These are phyloP conservation scores for Millerago galiae DNA, from an alignment of 805 yeast genomes.

Conservation along the genomic window DNA sequence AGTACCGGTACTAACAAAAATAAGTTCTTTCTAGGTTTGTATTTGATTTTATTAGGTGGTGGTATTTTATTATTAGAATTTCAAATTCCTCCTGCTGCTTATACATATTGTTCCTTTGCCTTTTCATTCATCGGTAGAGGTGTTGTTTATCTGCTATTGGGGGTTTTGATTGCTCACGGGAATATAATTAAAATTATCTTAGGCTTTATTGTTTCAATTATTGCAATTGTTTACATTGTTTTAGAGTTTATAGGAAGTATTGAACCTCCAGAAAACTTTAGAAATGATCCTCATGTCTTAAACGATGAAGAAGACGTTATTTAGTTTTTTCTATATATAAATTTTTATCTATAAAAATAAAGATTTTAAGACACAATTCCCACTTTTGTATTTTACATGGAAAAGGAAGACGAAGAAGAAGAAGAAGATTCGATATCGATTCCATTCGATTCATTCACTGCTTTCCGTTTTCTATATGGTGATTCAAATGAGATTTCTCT, in stretches of 20 bases:
- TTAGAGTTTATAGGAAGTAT: constrained; percentile 71
- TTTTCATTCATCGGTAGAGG: constrained; percentile 73
- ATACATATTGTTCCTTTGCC: constrained; percentile 55
- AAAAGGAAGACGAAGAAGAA: not conserved
- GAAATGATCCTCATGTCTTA: constrained; percentile 36
- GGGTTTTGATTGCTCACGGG: constrained; percentile 42
- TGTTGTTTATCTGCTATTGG: constrained; percentile 46
- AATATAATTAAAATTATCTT: constrained; percentile 50
- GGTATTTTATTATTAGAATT: constrained; percentile 38
- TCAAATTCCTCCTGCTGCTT: constrained; percentile 49
- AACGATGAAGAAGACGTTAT: constrained; percentile 30
- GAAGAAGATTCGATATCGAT: not conserved
- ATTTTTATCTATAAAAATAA: not conserved
- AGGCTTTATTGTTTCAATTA: constrained; percentile 49
- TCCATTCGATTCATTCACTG: constrained; percentile 46
- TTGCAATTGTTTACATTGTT: constrained; percentile 53
- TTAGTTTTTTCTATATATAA: constrained; percentile 1
- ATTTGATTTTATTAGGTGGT: constrained; percentile 47
- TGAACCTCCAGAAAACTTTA: constrained; percentile 81
- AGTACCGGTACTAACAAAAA: not conserved
- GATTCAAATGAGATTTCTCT: constrained; percentile 40
- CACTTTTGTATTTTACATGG: too few species aligned
- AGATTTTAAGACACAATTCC: too few species aligned
- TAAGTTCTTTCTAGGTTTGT: constrained; percentile 50
- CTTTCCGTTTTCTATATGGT: constrained; percentile 51